Percentiles rank a stretch among this genome's conserved stretches.
Evolutionary conservation across 305 asterid genomes (phyloP).

Genomic region (Fraxinus sp.): DNA sequence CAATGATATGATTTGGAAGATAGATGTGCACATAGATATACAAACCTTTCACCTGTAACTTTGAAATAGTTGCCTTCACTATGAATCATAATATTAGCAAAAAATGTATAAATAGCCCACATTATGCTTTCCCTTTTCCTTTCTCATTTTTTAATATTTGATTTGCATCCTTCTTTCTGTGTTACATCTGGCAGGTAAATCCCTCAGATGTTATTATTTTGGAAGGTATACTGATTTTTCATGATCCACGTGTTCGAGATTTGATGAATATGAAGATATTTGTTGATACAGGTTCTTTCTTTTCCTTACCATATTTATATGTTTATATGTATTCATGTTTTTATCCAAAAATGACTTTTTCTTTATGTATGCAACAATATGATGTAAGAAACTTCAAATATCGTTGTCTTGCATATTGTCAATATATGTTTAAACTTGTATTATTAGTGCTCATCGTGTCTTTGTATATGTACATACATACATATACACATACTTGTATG

Average conservation of each 20-base stretch:
- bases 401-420: background rate
- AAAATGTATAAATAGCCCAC: background rate
- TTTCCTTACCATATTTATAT: conserved; percentile 22
- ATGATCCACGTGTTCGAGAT: conserved; percentile 82
- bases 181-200: conserved; percentile 66
- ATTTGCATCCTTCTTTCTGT: background rate
- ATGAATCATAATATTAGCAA: background rate
- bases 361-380: background rate
- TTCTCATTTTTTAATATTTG: background rate
- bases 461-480: background rate
- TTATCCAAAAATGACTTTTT: background rate
- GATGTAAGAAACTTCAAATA: background rate
- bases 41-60: background rate
- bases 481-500: background rate
- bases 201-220: conserved; percentile 94
- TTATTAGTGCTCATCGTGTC: background rate
- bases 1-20: background rate
- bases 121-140: background rate
- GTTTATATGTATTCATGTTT: background rate
- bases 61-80: background rate
- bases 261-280: conserved; percentile 94
- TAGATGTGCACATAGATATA: background rate
- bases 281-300: conserved; percentile 85
- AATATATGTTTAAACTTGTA: background rate
- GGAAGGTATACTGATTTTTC: conserved; percentile 97